Conservation (phyloP, 495 filamentous ascomycete species). For the Tuber indicum region DNA sequence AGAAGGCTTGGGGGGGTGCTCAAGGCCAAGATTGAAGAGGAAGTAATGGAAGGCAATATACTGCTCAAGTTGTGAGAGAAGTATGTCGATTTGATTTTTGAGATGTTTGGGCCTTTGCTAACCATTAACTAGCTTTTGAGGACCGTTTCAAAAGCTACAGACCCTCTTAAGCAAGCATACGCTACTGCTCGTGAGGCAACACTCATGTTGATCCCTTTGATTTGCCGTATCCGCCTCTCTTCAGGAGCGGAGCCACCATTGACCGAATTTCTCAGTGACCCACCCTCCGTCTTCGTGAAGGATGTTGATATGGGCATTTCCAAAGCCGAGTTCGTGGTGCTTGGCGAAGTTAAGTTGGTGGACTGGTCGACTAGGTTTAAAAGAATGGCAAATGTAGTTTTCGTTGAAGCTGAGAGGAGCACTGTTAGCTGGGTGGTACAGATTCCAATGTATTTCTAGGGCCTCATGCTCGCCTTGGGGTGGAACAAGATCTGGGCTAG, state of each 20-base stretch:
- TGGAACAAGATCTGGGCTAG: slow-evolving; percentile 78
- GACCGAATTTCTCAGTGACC: slow-evolving; percentile 68
- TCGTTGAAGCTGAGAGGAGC: slow-evolving; percentile 92
- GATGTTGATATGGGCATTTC: slow-evolving; percentile 88
- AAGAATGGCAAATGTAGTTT: slow-evolving; percentile 94
- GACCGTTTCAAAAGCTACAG: slow-evolving; percentile 96
- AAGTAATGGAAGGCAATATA: slow-evolving; percentile 95
- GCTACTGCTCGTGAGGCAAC: slow-evolving; percentile 87
- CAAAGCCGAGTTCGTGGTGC: slow-evolving; percentile 88
- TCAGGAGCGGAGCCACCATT: slow-evolving; percentile 72
- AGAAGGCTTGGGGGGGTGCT: slow-evolving; percentile 92
- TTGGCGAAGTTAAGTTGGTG: slow-evolving; percentile 76
- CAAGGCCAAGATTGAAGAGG: slow-evolving; percentile 85
- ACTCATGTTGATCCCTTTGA: slow-evolving; percentile 75
- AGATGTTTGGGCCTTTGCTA: slow-evolving; percentile 10
- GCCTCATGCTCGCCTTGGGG: slow-evolving; percentile 73
- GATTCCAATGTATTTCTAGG: slow-evolving; percentile 92
- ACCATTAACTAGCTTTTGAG: slow-evolving; percentile 58
- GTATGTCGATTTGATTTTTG: slow-evolving; percentile 43
- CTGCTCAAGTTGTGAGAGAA: slow-evolving; percentile 87
- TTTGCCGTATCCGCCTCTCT: slow-evolving; percentile 72
- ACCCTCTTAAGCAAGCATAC: slow-evolving; percentile 94
- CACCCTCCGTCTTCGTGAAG: slow-evolving; percentile 65
- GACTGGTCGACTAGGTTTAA: slow-evolving; percentile 92
- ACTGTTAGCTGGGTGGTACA: slow-evolving; percentile 93